Conservation (phyloP, 345 rosid species). For the Sisymbrium irio region DNA sequence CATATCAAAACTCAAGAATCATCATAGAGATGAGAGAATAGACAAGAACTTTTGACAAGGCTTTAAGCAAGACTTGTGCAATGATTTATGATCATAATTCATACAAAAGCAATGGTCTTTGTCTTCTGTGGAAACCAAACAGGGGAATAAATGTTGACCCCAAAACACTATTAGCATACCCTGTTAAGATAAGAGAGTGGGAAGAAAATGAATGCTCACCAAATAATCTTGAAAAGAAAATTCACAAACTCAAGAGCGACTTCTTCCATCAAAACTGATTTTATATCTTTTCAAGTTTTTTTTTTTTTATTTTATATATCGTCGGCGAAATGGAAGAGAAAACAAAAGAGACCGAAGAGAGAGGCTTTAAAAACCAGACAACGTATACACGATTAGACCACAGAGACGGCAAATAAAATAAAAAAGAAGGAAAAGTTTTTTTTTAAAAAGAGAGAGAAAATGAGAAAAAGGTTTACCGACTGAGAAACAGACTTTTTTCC, state of each 20-base stretch:
- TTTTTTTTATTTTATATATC: too few species aligned
- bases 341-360: conserved; percentile 14
- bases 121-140: conserved; percentile 2
- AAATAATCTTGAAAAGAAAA: conserved; percentile 16
- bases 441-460: neutral
- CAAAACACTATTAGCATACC: conserved; percentile 20
- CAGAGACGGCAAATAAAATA: conserved; percentile 21
- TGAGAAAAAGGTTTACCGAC: conserved; percentile 20
- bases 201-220: conserved; percentile 14
- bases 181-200: conserved; percentile 4
- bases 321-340: conserved; percentile 26
- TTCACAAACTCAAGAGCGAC: conserved; percentile 9
- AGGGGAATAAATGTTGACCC: conserved; percentile 19
- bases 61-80: conserved; percentile 2
- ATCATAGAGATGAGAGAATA: neutral
- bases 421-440: neutral
- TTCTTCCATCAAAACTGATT: conserved; percentile 22
- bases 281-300: neutral
- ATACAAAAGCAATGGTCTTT: conserved; percentile 1
- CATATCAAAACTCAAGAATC: neutral
- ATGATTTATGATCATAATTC: neutral
- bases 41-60: neutral
- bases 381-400: conserved; percentile 33
- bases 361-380: conserved; percentile 29
- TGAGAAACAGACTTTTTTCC: conserved; percentile 24